Conservation (phyloP, 306 rosid species). For the Morella rubra region DNA sequence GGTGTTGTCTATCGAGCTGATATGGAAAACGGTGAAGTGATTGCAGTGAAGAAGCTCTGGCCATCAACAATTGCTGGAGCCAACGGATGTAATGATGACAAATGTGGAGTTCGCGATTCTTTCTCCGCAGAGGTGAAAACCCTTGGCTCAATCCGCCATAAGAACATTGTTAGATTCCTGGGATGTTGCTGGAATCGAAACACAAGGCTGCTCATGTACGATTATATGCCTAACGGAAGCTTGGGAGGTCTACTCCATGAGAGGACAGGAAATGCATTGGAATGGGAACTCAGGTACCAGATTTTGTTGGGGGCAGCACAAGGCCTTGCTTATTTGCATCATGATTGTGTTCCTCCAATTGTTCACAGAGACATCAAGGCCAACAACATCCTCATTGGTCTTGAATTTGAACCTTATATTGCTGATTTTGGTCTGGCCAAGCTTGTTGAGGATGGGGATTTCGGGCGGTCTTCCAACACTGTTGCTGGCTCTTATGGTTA, state of each 20-base stretch:
- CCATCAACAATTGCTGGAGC: slow-evolving; percentile 55
- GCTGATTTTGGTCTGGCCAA: slow-evolving; percentile 98
- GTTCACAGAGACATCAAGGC: slow-evolving; percentile 97
- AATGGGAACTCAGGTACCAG: slow-evolving; percentile 89
- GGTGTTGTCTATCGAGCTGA: slow-evolving; percentile 90
- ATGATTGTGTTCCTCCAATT: slow-evolving; percentile 95
- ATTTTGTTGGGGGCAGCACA: slow-evolving; percentile 87
- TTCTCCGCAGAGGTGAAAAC: slow-evolving; percentile 82
- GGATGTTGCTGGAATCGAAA: slow-evolving; percentile 80
- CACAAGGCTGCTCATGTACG: slow-evolving; percentile 82
- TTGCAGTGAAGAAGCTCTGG: slow-evolving; percentile 97
- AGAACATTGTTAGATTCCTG: slow-evolving; percentile 87
- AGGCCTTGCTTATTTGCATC: slow-evolving; percentile 92
- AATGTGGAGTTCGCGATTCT: slow-evolving; percentile 71
- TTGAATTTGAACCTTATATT: slow-evolving; percentile 85
- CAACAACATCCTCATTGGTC: slow-evolving; percentile 94
- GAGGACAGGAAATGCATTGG: slow-evolving; percentile 66
- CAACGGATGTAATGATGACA: slow-evolving; percentile 53
- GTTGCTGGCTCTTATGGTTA: slow-evolving; percentile 98
- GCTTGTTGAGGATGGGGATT: slow-evolving; percentile 81
- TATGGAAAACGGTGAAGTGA: slow-evolving; percentile 65
- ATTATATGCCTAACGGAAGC: slow-evolving; percentile 94
- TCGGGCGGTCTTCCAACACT: slow-evolving; percentile 77
- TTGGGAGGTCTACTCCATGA: slow-evolving; percentile 82
- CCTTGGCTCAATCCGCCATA: slow-evolving; percentile 85